A percentile compares a stretch with the other conserved stretches of the same genome.
phyloP scores from a whole-genome alignment of 2,329 filamentous ascomycete species.

The Davidsoniella neocaledoniae region DNA sequence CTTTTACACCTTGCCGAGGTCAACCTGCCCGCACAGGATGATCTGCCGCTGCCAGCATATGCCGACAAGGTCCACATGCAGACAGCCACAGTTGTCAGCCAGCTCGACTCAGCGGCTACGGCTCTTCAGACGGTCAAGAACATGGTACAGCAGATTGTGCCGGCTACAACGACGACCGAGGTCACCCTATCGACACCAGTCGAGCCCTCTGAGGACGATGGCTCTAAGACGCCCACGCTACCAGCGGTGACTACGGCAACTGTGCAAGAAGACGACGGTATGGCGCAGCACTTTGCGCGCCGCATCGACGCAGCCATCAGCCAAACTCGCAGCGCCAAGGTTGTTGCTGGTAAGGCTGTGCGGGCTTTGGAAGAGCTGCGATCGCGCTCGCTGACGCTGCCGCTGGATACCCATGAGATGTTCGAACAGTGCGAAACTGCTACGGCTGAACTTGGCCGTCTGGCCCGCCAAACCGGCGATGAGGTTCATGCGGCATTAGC shows the following conservation, averaged over 20 bases:
- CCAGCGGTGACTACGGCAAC: not conserved
- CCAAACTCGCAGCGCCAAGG: slow-evolving; percentile 68
- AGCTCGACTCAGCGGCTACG: slow-evolving; percentile 61
- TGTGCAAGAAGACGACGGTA: slow-evolving; percentile 39
- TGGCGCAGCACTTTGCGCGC: slow-evolving; percentile 48
- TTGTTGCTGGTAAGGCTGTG: slow-evolving; percentile 62
- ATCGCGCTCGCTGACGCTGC: slow-evolving; percentile 55
- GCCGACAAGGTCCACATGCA: slow-evolving; percentile 69
- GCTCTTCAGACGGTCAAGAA: slow-evolving; percentile 45
- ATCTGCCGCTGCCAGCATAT: slow-evolving; percentile 46
- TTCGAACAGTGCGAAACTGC: slow-evolving; percentile 55
- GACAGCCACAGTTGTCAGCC: slow-evolving; percentile 57
- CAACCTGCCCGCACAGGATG: slow-evolving; percentile 46
- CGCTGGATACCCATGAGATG: slow-evolving; percentile 45
- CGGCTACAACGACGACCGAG: slow-evolving; percentile 15
- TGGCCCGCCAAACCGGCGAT: slow-evolving; percentile 50
- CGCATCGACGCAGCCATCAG: slow-evolving; percentile 56
- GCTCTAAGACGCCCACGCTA: not conserved
- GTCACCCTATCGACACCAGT: not conserved
- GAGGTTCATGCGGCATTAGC: slow-evolving; percentile 47
- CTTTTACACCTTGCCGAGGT: slow-evolving; percentile 76
- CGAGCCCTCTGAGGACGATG: slow-evolving; percentile 5
- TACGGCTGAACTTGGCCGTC: slow-evolving; percentile 46
- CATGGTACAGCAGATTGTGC: slow-evolving; percentile 46
- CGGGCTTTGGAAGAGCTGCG: slow-evolving; percentile 64